These are phyloP conservation scores for Termitomyces eurrhizus DNA, from an alignment of 768 basidiomycete species.

Conservation along the genomic window DNA sequence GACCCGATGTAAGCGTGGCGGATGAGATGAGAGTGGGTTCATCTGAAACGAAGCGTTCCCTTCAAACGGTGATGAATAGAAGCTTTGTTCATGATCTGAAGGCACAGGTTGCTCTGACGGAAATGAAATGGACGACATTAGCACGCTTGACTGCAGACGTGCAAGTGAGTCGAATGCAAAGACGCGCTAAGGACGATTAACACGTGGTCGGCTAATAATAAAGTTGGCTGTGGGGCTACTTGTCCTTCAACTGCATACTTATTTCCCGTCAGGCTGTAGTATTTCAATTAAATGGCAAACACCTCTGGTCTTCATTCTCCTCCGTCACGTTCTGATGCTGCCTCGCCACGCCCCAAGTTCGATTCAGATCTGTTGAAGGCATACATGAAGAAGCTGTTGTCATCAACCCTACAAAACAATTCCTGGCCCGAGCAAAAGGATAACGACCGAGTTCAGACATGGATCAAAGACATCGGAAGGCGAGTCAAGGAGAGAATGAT, in stretches of 20 bases:
- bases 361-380: constrained; percentile 69
- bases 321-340: constrained; percentile 55
- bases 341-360: constrained; percentile 59
- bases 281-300: constrained; percentile 13
- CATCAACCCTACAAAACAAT: constrained; percentile 59
- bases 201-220: constrained; percentile 19
- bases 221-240: not conserved
- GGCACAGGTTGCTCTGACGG: constrained; percentile 41
- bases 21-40: constrained; percentile 77
- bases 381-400: constrained; percentile 81
- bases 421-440: constrained; percentile 70
- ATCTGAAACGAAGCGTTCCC: constrained; percentile 65
- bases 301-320: constrained; percentile 56
- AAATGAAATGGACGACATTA: constrained; percentile 70
- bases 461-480: constrained; percentile 84
- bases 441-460: constrained; percentile 61
- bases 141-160: not conserved
- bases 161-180: constrained; percentile 1
- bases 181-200: constrained; percentile 9
- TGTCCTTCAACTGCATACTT: not conserved
- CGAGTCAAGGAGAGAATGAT: constrained; percentile 84
- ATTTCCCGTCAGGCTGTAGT: not conserved
- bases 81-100: constrained; percentile 42
- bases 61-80: constrained; percentile 60
- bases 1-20: constrained; percentile 70